These are phyloP conservation scores for Thielaviopsis ethacetica DNA, from an alignment of 2,329 filamentous ascomycete species.

Conservation along the genomic window DNA sequence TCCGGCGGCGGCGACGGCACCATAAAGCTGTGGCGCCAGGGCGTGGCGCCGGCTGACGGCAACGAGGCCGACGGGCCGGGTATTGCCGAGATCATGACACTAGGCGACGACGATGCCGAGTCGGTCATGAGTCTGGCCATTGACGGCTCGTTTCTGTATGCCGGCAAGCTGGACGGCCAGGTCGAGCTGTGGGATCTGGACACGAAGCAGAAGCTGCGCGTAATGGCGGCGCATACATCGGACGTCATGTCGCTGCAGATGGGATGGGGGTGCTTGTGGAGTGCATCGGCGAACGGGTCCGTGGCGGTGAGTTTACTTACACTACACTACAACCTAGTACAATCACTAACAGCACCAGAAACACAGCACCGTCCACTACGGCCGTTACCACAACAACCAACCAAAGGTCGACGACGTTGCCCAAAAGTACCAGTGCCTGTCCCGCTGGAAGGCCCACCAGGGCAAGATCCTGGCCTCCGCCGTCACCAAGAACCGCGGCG, in stretches of 20 bases:
- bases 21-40: slow-evolving; percentile 81
- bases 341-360: slow-evolving; percentile 26
- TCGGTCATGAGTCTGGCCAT: slow-evolving; percentile 64
- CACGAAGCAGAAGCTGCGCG: slow-evolving; percentile 75
- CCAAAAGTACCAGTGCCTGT: slow-evolving; percentile 66
- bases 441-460: slow-evolving; percentile 66
- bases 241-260: slow-evolving; percentile 81
- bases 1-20: slow-evolving; percentile 88
- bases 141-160: slow-evolving; percentile 85
- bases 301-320: slow-evolving; percentile 49
- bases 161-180: slow-evolving; percentile 71
- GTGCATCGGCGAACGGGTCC: slow-evolving; percentile 75
- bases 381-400: slow-evolving; percentile 32
- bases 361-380: slow-evolving; percentile 50
- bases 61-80: slow-evolving; percentile 34
- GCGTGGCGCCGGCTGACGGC: slow-evolving; percentile 11
- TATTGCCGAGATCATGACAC: slow-evolving; percentile 51
- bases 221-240: slow-evolving; percentile 62
- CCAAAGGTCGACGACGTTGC: slow-evolving; percentile 35
- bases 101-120: slow-evolving; percentile 44
- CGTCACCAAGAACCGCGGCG: slow-evolving; percentile 49
- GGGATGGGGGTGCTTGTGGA: slow-evolving; percentile 72
- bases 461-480: slow-evolving; percentile 80
- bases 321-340: background rate
- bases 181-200: slow-evolving; percentile 96